Evolutionary conservation across 352 stramenopile species (phyloP), one percentile per base, ranked within the genome.

Genomic region (Phytopythium ostracodes): DNA sequence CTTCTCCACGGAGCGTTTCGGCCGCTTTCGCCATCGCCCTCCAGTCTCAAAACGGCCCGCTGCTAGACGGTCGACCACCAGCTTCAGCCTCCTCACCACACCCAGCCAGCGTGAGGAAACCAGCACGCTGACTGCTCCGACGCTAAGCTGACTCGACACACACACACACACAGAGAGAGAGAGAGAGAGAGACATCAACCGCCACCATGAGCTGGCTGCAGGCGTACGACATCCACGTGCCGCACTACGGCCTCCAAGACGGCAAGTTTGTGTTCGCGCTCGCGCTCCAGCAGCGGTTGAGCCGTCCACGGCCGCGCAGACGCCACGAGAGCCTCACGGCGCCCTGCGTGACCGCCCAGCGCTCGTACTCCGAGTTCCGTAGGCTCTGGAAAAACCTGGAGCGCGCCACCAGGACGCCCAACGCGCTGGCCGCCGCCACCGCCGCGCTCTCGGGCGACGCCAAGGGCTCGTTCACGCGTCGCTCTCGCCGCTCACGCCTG

Each of bases 291-390:
- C 68, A 71, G 20, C 69, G 69, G 9, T 35, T 25, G 24, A 12
- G 47, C 25, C 44, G 63, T 10, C 59, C 67, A 55, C 60, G 64
- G 56, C 66, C 70, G 43, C 56, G 46, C 44, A 67, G 62, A 22
- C 60, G 40, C 0, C 66, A 60, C 8, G 33, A 61, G 3, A 11
- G n/a, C 46, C 47, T 24, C 17, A 18, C 38, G 18, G 33, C 47
- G 14, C 57, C 65, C 4, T 60, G 60, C 36, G 63, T 77, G 42
- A 72, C 68, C 5, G 68, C 68, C 17, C 60, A 67, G 53, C 79
- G 75, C 20, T 88, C 79, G 8, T 87, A 87, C 67, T 87, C 76
- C 0, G 70, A 88, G 59, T 88, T 88, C 42, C 79, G 79, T 24
- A 68, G 67, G 47, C 72, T 88, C 47, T 87, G 76, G 76, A 82